Base-by-base conservation (phyloP, 257 asterid genomes). In the Mitragyna speciosa region DNA sequence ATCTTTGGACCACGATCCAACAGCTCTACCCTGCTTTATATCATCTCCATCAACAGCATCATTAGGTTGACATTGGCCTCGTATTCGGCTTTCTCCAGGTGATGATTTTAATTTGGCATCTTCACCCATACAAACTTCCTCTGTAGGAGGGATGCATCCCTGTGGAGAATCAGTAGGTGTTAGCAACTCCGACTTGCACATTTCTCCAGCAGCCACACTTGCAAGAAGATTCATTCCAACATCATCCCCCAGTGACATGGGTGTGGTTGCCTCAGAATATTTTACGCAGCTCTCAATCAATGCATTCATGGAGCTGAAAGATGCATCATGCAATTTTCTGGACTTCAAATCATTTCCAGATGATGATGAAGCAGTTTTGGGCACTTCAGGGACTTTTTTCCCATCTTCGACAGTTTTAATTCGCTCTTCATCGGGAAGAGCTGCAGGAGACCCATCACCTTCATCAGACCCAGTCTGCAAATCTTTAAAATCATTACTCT, bases 151-250 rank as follows among this genome's bases (percentile, higher is more conserved):
- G 19, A 81, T 83, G 73, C 82, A 85, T 58, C 83, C 83, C 81
- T 88, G 97, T 7, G 88, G 80, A 81, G 96, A 87, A 85, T 80
- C 86, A 58, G 87, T 63, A 28, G 96, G 96, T 12, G 97, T 89
- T 76, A 78, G 83, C 81, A 82, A 69, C 20, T 86, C 86, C 58
- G 95, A 89, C 79, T 86, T 88, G 49, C 92, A 89, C 71, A 95
- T 87, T 87, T 93, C 97, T 73, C 96, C 94, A 54, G 99, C 81
- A 80, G 99, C 99, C 79, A 95, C 99, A 85, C 94, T 95, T 61
- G 99, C 99, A 80, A 95, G 99, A 77, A 95, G 91, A 82, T 95
- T 95, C 95, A 95, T 95, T 51, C 98, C 98, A 73, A 87, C 89
- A 81, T 92, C 98, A 87, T 95, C 99, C 48, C 87, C 94, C 17